Evolutionary conservation across 2,329 filamentous ascomycete species (phyloP), one percentile per base, ranked within the genome.

Genomic region (Macrophomina tecta): DNA sequence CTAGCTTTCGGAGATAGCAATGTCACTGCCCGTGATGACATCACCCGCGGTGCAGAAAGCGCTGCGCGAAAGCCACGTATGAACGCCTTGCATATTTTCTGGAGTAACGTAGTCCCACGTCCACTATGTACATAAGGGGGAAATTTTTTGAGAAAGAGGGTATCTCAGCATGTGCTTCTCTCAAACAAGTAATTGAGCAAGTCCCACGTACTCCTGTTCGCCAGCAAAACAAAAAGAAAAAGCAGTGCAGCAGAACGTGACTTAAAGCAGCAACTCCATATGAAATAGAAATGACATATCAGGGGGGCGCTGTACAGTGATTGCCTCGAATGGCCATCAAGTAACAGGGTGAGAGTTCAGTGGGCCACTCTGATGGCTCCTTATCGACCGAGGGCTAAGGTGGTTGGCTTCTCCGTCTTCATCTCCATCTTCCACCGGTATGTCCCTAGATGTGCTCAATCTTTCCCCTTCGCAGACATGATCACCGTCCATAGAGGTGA

Each of bases 131-230:
- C 40, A 7, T 42, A 3, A 23, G 23, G 23, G 23, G 23, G 23
- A 23, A 23, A 23, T 23, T 23, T 23, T 23, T 23, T 23, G 28
- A 32, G 48, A 45, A 61, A 61, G 40, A 61, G 56, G 56, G 56
- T 61, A 61, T 61, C 56, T 61, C 40, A n/a, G 30, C 40, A 28
- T 34, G 28, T 61, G 56, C 56, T 61, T 45, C 53, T 2, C 16
- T 9, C 14, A 11, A 36, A 58, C 38, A 61, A 46, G 38, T 40
- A 14, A 45, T 34, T 6, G 40, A 18, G 18, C 12, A 6, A 18
- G 5, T 12, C 55, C 32, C 40, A 12, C 45, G 16, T 46, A 61
- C 56, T 23, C 40, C 56, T 36, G 40, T 18, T 32, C 56, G 18
- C 30, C 40, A 48, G 16, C 6, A 48, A 14, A 23, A n/a, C 34